phyloP scores from a whole-genome alignment of 768 basidiomycete genomes.

The Amylocystis lapponica region DNA sequence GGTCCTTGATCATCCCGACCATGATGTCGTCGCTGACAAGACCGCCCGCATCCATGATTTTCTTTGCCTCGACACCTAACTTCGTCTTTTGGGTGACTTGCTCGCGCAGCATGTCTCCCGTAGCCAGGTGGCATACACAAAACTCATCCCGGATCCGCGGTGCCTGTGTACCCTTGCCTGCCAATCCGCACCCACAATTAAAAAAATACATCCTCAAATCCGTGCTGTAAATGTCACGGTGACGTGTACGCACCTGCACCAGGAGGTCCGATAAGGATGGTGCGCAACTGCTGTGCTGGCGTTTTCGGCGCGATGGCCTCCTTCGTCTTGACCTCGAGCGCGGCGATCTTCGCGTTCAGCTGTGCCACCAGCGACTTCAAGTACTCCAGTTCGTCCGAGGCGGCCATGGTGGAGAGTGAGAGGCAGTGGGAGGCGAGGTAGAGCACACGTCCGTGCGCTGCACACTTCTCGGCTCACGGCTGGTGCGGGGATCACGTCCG shows the following conservation, averaged over 20 bases:
- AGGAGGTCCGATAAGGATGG: slow-evolving; percentile 94
- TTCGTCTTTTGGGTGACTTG: slow-evolving; percentile 85
- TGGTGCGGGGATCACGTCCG: too few species aligned
- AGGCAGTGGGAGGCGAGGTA: not conserved
- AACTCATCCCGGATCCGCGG: slow-evolving; percentile 88
- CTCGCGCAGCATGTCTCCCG: slow-evolving; percentile 97
- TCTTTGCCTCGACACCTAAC: slow-evolving; percentile 90
- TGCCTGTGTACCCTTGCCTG: slow-evolving; percentile 98
- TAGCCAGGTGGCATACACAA: slow-evolving; percentile 97
- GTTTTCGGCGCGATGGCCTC: slow-evolving; percentile 39
- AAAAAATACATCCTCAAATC: not conserved
- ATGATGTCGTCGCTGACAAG: slow-evolving; percentile 95
- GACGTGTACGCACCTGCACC: slow-evolving; percentile 79
- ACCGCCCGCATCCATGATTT: slow-evolving; percentile 95
- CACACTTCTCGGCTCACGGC: too few species aligned
- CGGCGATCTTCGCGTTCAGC: slow-evolving; percentile 83
- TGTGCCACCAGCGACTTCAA: slow-evolving; percentile 89
- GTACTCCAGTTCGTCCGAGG: slow-evolving; percentile 82
- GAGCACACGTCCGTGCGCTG: too few species aligned
- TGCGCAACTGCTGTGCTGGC: slow-evolving; percentile 75
- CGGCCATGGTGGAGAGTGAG: slow-evolving; percentile 42
- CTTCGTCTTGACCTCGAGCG: slow-evolving; percentile 70
- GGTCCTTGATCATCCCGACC: slow-evolving; percentile 95
- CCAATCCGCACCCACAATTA: not conserved
- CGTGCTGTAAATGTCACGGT: too few species aligned